These are phyloP conservation scores for Solanum pennellii DNA, from an alignment of 257 asterid genomes.

Conservation along the genomic window DNA sequence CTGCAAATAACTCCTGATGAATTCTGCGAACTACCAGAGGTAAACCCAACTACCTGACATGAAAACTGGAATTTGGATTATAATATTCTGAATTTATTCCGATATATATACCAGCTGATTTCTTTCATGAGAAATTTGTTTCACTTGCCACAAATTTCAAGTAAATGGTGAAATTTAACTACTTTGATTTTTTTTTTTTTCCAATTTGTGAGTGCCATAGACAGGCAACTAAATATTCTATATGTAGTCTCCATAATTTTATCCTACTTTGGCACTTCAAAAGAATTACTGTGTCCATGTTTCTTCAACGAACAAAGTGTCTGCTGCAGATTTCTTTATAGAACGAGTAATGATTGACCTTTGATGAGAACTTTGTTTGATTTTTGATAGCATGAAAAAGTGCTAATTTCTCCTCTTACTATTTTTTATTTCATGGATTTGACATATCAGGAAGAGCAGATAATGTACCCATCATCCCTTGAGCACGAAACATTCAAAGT, in stretches of 20 bases:
- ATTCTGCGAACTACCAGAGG: constrained; percentile 72
- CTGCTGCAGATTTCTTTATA: neutral
- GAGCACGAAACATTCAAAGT: constrained; percentile 61
- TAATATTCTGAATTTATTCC: neutral
- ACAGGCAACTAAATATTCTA: neutral
- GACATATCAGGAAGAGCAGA: constrained; percentile 66
- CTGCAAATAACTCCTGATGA: constrained; percentile 82
- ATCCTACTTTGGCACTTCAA: neutral
- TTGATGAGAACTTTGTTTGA: neutral
- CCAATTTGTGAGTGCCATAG: neutral
- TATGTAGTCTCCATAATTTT: neutral
- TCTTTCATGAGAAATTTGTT: neutral
- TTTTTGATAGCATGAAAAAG: neutral
- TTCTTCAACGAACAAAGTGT: neutral
- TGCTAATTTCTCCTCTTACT: neutral
- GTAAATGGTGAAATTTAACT: neutral
- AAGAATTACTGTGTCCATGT: neutral
- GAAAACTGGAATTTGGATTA: neutral
- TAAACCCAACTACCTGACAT: constrained; percentile 6
- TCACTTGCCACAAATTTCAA: neutral
- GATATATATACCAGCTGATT: neutral
- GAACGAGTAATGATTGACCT: neutral
- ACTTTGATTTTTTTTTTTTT: neutral
- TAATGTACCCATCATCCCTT: constrained; percentile 71
- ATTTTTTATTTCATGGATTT: neutral